These are phyloP conservation scores for Aspergillus heteromorphus DNA, from an alignment of 495 filamentous ascomycete species.

Conservation along the genomic window DNA sequence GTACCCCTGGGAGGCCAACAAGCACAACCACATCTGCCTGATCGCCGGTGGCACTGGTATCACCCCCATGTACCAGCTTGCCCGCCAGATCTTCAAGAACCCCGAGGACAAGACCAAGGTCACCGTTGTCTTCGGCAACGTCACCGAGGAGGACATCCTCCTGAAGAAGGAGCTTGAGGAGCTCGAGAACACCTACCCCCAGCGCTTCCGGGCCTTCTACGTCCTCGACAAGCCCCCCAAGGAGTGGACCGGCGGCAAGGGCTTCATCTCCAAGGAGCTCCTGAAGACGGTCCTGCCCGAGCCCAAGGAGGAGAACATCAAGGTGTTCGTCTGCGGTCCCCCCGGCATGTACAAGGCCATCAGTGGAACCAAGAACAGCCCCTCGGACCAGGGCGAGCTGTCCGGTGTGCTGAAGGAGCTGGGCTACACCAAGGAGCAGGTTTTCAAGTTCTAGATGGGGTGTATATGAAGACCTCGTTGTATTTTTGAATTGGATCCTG, in stretches of 20 bases:
- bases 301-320: slow-evolving; percentile 83
- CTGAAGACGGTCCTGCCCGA: slow-evolving; percentile 90
- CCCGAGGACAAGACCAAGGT: slow-evolving; percentile 95
- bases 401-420: slow-evolving; percentile 79
- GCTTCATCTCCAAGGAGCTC: slow-evolving; percentile 79
- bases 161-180: slow-evolving; percentile 75
- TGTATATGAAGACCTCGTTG: background rate
- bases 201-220: slow-evolving; percentile 87
- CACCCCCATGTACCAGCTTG: slow-evolving; percentile 88
- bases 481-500: background rate
- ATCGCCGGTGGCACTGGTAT: slow-evolving; percentile 95
- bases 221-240: slow-evolving; percentile 81
- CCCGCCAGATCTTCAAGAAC: slow-evolving; percentile 84
- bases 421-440: slow-evolving; percentile 88
- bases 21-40: slow-evolving; percentile 89
- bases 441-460: slow-evolving; percentile 84
- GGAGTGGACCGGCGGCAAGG: slow-evolving; percentile 69
- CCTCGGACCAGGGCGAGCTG: slow-evolving; percentile 88
- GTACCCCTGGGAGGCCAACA: slow-evolving; percentile 87
- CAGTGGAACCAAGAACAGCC: slow-evolving; percentile 81
- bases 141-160: slow-evolving; percentile 80
- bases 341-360: slow-evolving; percentile 91
- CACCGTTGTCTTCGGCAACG: slow-evolving; percentile 86
- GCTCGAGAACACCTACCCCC: slow-evolving; percentile 89
- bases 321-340: slow-evolving; percentile 87